Conservation (phyloP, 2,329 filamentous ascomycete genomes). For the Geosmithia putterillii region DNA sequence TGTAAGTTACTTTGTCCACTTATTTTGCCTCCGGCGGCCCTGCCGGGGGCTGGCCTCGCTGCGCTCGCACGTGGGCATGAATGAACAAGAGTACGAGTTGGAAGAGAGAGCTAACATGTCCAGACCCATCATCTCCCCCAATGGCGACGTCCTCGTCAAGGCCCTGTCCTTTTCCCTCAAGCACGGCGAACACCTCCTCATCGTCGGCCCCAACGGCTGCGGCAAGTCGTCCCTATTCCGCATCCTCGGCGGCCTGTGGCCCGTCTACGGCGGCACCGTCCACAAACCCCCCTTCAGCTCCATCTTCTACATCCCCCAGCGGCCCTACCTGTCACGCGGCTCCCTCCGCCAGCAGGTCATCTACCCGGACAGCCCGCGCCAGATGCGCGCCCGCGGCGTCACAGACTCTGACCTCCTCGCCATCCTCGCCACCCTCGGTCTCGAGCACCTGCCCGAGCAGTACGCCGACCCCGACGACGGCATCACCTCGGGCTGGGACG, state of each 20-base stretch:
- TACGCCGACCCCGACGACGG: too few species aligned
- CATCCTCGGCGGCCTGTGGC: slow-evolving; percentile 92
- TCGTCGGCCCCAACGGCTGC: slow-evolving; percentile 93
- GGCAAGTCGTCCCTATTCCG: slow-evolving; percentile 94
- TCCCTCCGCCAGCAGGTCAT: slow-evolving; percentile 94
- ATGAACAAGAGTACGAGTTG: slow-evolving; percentile 4
- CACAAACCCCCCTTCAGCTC: slow-evolving; percentile 82
- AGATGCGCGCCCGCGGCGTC: slow-evolving; percentile 75
- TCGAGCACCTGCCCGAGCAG: slow-evolving; percentile 69
- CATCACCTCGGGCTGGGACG: slow-evolving; percentile 94
- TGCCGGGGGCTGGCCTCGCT: too few species aligned
- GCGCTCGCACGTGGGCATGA: too few species aligned
- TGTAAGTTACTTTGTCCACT: slow-evolving; percentile 36
- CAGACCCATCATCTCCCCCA: slow-evolving; percentile 86
- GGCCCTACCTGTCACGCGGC: slow-evolving; percentile 84
- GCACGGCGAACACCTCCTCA: slow-evolving; percentile 80
- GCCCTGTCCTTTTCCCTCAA: slow-evolving; percentile 78
- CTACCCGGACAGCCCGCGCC: slow-evolving; percentile 79
- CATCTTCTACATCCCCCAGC: slow-evolving; percentile 97
- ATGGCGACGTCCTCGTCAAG: slow-evolving; percentile 82
- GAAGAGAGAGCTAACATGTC: slow-evolving; percentile 4
- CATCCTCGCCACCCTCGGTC: slow-evolving; percentile 68
- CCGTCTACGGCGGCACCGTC: slow-evolving; percentile 89
- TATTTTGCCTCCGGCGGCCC: not conserved
- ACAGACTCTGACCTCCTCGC: slow-evolving; percentile 69